These are phyloP conservation scores for Paramecium octaurelia DNA, from an alignment of 73 alveolate species.

Conservation along the genomic window DNA sequence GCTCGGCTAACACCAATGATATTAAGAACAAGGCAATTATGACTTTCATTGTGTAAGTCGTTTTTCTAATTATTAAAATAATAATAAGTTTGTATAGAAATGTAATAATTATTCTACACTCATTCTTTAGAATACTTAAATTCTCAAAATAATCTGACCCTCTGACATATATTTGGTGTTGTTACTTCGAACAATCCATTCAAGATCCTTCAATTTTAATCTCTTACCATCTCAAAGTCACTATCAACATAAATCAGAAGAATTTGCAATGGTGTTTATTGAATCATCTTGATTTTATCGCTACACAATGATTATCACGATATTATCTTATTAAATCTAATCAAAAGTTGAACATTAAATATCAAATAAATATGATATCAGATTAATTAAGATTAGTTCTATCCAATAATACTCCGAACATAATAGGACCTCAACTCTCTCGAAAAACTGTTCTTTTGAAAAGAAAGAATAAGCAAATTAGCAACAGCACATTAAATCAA, in stretches of 20 bases:
- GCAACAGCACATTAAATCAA: neutral
- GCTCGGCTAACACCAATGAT: neutral
- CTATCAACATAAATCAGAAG: neutral
- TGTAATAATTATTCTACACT: neutral
- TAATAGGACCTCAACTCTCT: slow-evolving; percentile 7
- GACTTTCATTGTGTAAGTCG: slow-evolving; percentile 8
- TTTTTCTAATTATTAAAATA: neutral
- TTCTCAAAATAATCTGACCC: neutral
- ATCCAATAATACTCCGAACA: neutral
- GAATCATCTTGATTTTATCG: neutral
- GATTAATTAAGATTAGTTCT: neutral
- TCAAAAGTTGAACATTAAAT: neutral
- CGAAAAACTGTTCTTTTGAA: slow-evolving; percentile 41
- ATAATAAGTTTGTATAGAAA: neutral
- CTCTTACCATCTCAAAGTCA: neutral
- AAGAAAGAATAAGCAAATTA: neutral
- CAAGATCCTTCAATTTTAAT: neutral
- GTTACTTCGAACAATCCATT: neutral
- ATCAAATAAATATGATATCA: slow-evolving; percentile 11
- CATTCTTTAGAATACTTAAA: neutral
- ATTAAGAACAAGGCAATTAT: neutral
- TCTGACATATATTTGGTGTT: neutral
- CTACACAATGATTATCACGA: neutral
- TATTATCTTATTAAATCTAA: neutral
- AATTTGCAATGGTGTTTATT: neutral